A percentile compares a stretch with the other conserved stretches of the same genome.
Evolutionary conservation across 805 yeast species (phyloP).

Genomic region (Saccharomycopsis fibuligera): DNA sequence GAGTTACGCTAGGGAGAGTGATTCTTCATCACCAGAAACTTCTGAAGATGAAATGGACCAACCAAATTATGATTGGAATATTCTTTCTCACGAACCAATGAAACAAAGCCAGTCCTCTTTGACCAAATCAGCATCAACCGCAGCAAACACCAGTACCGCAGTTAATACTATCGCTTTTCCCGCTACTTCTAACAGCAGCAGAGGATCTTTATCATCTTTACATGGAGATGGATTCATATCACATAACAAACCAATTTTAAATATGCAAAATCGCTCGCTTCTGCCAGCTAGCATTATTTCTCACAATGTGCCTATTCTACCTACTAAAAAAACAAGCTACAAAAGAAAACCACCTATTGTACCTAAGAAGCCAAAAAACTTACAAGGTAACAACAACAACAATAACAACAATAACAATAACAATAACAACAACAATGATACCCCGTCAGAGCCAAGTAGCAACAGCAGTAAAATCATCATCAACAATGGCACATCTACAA

Average conservation of each 20-base stretch:
- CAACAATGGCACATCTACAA: too few relatives aligned
- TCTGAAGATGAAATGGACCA: constrained; percentile 21
- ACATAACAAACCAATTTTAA: too few relatives aligned
- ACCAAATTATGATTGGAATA: constrained; percentile 21
- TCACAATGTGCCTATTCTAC: neutral
- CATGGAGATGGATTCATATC: too few relatives aligned
- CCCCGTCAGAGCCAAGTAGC: neutral
- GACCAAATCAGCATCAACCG: too few relatives aligned
- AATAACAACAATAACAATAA: too few relatives aligned
- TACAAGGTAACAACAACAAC: constrained; percentile 1
- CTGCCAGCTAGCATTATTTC: too few relatives aligned
- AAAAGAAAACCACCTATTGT: constrained; percentile 8
- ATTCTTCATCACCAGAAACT: constrained; percentile 16
- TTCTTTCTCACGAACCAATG: constrained; percentile 16
- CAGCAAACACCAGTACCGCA: too few relatives aligned
- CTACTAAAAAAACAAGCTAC: neutral
- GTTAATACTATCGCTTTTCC: too few relatives aligned
- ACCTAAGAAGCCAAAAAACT: constrained; percentile 12
- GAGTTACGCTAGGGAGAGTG: too few relatives aligned
- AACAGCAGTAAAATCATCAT: neutral
- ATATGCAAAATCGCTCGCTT: too few relatives aligned
- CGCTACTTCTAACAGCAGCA: too few relatives aligned
- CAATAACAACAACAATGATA: neutral
- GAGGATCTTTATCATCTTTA: too few relatives aligned
- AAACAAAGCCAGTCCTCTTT: neutral